Evolutionary conservation across 2,329 filamentous ascomycete species (phyloP).

Genomic region (Cordyceps javanica): DNA sequence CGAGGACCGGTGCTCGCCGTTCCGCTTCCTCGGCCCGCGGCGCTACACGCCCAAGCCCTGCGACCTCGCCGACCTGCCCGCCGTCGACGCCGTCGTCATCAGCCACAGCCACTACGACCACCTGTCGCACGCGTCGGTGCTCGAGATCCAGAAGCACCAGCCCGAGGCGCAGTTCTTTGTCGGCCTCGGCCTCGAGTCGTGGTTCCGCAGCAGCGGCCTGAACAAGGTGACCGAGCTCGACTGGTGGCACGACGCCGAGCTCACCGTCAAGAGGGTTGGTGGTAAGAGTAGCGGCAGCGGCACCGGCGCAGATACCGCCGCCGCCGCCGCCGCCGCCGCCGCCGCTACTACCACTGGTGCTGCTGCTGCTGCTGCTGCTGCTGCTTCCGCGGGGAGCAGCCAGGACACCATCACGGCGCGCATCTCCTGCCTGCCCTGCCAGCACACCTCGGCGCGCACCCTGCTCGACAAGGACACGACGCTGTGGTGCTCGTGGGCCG

Average conservation of each 20-base stretch:
- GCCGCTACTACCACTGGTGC: neutral
- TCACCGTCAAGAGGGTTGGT: constrained; percentile 47
- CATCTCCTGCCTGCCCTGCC: constrained; percentile 74
- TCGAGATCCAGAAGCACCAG: constrained; percentile 62
- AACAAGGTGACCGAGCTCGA: constrained; percentile 80
- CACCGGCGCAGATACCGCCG: neutral
- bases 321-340: neutral
- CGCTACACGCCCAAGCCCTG: constrained; percentile 75
- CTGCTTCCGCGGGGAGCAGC: too few relatives aligned
- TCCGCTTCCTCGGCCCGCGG: constrained; percentile 64
- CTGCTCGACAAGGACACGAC: constrained; percentile 67
- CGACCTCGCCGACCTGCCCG: constrained; percentile 68
- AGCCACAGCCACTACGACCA: constrained; percentile 94
- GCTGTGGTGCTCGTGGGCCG: constrained; percentile 83
- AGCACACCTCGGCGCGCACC: constrained; percentile 69
- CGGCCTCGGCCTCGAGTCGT: constrained; percentile 72
- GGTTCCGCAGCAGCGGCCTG: constrained; percentile 70
- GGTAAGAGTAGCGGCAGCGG: constrained; percentile 19
- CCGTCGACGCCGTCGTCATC: constrained; percentile 72
- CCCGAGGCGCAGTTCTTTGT: constrained; percentile 84
- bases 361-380: too few relatives aligned
- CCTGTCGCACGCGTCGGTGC: constrained; percentile 69
- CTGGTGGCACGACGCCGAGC: constrained; percentile 84
- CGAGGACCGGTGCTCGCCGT: constrained; percentile 76
- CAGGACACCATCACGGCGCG: constrained; percentile 56